phyloP scores from a whole-genome alignment of 2,329 filamentous ascomycete species.

The Ceratocystiopsis sp. region DNA sequence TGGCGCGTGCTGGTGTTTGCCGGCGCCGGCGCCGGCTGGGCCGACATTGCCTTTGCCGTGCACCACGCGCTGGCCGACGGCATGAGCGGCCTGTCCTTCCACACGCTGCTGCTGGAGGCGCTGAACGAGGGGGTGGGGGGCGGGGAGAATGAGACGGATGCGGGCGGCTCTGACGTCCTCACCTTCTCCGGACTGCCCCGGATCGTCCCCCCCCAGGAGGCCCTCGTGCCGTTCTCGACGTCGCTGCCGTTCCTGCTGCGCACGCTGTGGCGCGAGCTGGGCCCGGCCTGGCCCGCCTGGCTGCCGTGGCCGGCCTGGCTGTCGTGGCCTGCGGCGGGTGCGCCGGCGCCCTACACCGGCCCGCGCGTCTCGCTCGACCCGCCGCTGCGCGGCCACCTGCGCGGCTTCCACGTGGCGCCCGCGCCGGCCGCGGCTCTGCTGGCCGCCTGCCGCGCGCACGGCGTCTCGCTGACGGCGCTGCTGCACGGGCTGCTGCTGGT shows the following conservation, averaged over 20 bases:
- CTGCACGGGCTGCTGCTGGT: constrained; percentile 27
- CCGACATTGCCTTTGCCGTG: constrained; percentile 28
- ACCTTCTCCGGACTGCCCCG: constrained; percentile 15
- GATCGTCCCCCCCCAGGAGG: constrained; percentile 24
- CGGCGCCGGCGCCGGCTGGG: constrained; percentile 11
- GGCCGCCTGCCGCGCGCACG: constrained; percentile 21
- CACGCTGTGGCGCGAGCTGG: constrained; percentile 23
- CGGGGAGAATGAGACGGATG: neutral
- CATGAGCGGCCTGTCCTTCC: constrained; percentile 29
- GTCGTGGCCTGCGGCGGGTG: neutral
- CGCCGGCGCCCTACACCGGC: constrained; percentile 21
- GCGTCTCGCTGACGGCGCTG: constrained; percentile 30
- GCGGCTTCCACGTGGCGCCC: constrained; percentile 19
- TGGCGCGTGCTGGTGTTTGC: constrained; percentile 29
- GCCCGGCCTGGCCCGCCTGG: constrained; percentile 19
- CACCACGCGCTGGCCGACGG: constrained; percentile 39
- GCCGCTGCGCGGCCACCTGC: constrained; percentile 20
- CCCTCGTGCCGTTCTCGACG: constrained; percentile 21
- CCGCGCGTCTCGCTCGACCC: constrained; percentile 19
- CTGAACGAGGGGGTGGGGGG: constrained; percentile 15
- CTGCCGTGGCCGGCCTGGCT: no score
- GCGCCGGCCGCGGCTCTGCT: constrained; percentile 17
- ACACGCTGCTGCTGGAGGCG: constrained; percentile 26
- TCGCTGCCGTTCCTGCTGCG: constrained; percentile 24
- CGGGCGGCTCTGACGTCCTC: constrained; percentile 12